These are phyloP conservation scores for Berberis thunbergii DNA, from an alignment of 164 flowering plant species.

Conservation along the genomic window DNA sequence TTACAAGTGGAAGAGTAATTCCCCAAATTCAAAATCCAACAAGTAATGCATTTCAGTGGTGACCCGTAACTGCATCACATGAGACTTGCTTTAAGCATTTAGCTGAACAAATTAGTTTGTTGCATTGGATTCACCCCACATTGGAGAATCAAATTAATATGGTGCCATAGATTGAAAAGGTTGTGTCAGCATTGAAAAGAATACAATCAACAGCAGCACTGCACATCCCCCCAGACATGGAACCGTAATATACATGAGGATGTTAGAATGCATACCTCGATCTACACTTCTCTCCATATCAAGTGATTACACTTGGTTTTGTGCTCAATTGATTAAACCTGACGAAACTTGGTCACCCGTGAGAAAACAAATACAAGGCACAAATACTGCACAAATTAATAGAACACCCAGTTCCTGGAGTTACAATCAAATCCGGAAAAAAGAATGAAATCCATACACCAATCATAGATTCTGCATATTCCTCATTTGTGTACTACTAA, in stretches of 20 bases:
- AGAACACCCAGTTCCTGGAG: not conserved
- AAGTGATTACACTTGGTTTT: no score
- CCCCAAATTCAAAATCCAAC: no score
- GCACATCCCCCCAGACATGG: not conserved
- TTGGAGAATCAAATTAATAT: no score
- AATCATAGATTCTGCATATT: no score
- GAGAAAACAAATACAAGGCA: not conserved
- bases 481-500: constrained; percentile 47
- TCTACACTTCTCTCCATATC: not conserved
- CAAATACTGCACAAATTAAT: not conserved
- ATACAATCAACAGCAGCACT: not conserved
- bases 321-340: not conserved
- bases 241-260: not conserved
- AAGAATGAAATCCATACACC: constrained; percentile 13
- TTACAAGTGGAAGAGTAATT: no score
- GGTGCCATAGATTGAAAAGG: no score
- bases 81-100: no score
- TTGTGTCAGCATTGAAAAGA: no score
- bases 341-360: not conserved
- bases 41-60: no score
- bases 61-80: no score
- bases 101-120: no score
- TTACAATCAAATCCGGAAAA: not conserved
- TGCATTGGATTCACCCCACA: no score
- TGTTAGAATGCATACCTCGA: not conserved